Conservation (phyloP, 495 filamentous ascomycete species). For the Monascus purpureus region DNA sequence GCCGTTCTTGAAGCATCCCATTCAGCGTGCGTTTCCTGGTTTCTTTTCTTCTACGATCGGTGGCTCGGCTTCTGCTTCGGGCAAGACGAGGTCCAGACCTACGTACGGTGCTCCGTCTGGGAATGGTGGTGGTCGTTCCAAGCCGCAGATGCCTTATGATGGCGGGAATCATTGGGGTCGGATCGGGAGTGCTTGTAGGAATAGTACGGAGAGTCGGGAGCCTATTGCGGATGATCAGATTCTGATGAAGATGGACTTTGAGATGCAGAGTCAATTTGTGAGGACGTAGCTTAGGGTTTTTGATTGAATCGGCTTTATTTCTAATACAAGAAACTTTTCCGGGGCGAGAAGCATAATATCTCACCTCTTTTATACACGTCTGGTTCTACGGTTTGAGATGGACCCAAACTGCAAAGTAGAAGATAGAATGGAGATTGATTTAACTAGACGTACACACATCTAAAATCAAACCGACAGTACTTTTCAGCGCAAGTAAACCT, state of each 20-base stretch:
- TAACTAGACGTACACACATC: no score
- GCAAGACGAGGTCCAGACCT: conserved; percentile 3
- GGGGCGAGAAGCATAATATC: no score
- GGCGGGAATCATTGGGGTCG: not conserved
- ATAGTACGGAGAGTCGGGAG: conserved; percentile 6
- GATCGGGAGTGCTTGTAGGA: conserved; percentile 2
- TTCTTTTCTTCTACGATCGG: conserved; percentile 7
- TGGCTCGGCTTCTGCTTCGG: conserved; percentile 5
- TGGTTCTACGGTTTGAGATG: no score
- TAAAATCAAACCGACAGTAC: no score
- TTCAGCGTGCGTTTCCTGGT: conserved; percentile 14
- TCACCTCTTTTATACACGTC: no score
- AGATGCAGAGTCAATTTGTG: conserved; percentile 3
- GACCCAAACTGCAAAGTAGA: no score
- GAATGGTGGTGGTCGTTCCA: no score
- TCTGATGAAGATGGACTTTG: conserved; percentile 8
- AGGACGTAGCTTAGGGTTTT: no score
- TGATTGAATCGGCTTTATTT: no score
- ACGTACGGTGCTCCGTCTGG: conserved; percentile 2
- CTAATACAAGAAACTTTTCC: no score
- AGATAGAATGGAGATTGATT: no score
- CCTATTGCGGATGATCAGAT: conserved; percentile 7
- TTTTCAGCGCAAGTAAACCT: no score
- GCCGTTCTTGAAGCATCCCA: conserved; percentile 19
- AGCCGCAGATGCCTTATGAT: not conserved